phyloP scores from a whole-genome alignment of 2,329 filamentous ascomycete species.

The Beauveria asiatica region DNA sequence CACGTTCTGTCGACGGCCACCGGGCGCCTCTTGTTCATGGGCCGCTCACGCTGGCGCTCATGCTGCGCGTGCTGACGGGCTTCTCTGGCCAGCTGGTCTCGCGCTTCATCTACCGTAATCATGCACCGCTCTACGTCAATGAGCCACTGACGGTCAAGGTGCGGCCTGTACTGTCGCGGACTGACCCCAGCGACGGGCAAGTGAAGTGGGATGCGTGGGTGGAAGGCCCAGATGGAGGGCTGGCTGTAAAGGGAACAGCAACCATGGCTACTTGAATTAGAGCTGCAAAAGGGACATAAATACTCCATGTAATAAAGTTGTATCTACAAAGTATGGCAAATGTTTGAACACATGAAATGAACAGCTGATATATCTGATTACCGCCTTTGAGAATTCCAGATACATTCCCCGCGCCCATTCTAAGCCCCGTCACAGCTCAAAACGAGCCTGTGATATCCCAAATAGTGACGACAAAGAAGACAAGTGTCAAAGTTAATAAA shows the following conservation, averaged over 20 bases:
- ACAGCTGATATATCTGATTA: neutral
- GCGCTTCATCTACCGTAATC: slow-evolving; percentile 67
- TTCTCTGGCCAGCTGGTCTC: slow-evolving; percentile 30
- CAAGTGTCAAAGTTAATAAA: neutral
- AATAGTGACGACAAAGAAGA: neutral
- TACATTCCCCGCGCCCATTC: neutral
- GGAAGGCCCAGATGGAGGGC: slow-evolving; percentile 49
- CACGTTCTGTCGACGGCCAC: slow-evolving; percentile 64
- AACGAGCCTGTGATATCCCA: neutral
- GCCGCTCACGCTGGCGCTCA: slow-evolving; percentile 67
- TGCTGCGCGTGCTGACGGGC: slow-evolving; percentile 55
- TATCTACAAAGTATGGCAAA: neutral
- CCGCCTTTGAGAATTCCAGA: neutral
- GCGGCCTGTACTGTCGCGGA: slow-evolving; percentile 27
- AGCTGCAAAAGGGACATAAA: neutral
- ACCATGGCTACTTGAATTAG: slow-evolving; percentile 13
- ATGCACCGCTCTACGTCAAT: slow-evolving; percentile 69
- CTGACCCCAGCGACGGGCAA: slow-evolving; percentile 24
- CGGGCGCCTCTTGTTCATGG: slow-evolving; percentile 75
- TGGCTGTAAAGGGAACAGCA: slow-evolving; percentile 53
- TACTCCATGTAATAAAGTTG: neutral
- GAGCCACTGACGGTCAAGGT: slow-evolving; percentile 65
- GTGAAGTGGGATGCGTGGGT: slow-evolving; percentile 54
- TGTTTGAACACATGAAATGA: neutral
- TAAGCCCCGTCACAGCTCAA: neutral